Evolutionary conservation across 2,329 filamentous ascomycete genomes (phyloP), one percentile per base, ranked within the genome.

Genomic region (Ascochyta koolunga): DNA sequence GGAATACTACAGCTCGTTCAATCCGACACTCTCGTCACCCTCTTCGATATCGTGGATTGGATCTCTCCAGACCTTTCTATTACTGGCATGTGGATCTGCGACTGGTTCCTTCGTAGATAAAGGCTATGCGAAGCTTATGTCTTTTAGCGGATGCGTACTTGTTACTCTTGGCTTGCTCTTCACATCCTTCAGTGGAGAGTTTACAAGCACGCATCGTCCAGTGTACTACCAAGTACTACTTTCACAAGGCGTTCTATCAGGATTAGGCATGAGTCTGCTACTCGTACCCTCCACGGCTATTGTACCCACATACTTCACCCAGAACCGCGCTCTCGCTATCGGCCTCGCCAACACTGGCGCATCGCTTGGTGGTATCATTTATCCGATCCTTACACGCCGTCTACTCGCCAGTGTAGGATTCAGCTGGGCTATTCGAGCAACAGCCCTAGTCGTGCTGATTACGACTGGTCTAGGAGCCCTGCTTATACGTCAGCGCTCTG

Each of bases 371-470:
- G 79, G 79, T 3, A 68, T 80, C 16, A 69, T 81, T 25, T 80
- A 79, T 52, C 79, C 79, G 0, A 78, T 82, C 44, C 68, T 80
- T 7, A 79, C 86, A 56, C 77, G 83, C 54, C 78, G 82, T 47
- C 71, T 87, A 24, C 76, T 83, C 11, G 80, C 81, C 0, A 66
- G 69, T 13, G 73, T 87, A n/a, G 85, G 85, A 1, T 88, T 87
- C 60, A 71, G 78, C 2, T 87, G 85, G 83, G 79, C 84, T 0
- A 83, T 86, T n/a, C 78, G 88, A 10, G 80, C 83, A 15, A 76
- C 87, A 1, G 86, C 80, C 0, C 86, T 89, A 57, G 79, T 29
- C 66, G 74, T 25, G 68, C 73, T 87, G 55, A 71, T 82, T 56
- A 57, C 49, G 22, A 77, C 82, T 6, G 66, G 79, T 51, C 71